These are phyloP conservation scores for Talaromyces pinophilus DNA, from an alignment of 2,329 filamentous ascomycete species.

Conservation along the genomic window DNA sequence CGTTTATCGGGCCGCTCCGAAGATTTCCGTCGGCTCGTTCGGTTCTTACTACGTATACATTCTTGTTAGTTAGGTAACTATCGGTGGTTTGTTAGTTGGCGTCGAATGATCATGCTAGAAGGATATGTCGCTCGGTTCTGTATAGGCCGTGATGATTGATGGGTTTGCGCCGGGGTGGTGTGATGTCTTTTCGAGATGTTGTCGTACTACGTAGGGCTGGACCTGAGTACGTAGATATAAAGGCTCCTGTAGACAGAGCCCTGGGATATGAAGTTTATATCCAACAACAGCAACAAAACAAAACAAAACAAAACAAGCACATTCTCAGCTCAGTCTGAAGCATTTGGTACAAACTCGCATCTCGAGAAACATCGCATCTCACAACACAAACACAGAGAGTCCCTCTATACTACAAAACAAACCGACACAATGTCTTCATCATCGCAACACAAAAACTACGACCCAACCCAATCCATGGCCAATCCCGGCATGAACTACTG, in stretches of 20 bases:
- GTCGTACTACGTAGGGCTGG: not conserved
- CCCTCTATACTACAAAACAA: not conserved
- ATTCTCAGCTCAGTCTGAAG: not conserved
- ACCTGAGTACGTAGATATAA: not conserved
- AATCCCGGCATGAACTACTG: slow-evolving; percentile 35
- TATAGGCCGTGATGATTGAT: not conserved
- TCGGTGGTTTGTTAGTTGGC: not conserved
- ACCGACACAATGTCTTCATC: not conserved
- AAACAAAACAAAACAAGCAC: not conserved
- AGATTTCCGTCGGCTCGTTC: not conserved
- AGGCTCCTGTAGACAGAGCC: not conserved
- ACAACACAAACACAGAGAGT: not conserved
- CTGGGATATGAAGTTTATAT: not conserved
- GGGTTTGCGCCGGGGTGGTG: not conserved
- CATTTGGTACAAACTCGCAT: not conserved
- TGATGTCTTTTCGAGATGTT: not conserved
- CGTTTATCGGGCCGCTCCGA: slow-evolving; percentile 1
- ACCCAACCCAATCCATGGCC: slow-evolving; percentile 30
- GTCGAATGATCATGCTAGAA: not conserved
- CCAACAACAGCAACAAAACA: not conserved
- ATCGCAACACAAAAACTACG: slow-evolving; percentile 33
- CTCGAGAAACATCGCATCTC: not conserved
- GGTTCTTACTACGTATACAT: not conserved
- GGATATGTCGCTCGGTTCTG: not conserved
- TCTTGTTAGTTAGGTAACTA: not conserved